phyloP scores from a whole-genome alignment of 495 filamentous ascomycete species.

The Jackrogersella multiformis region DNA sequence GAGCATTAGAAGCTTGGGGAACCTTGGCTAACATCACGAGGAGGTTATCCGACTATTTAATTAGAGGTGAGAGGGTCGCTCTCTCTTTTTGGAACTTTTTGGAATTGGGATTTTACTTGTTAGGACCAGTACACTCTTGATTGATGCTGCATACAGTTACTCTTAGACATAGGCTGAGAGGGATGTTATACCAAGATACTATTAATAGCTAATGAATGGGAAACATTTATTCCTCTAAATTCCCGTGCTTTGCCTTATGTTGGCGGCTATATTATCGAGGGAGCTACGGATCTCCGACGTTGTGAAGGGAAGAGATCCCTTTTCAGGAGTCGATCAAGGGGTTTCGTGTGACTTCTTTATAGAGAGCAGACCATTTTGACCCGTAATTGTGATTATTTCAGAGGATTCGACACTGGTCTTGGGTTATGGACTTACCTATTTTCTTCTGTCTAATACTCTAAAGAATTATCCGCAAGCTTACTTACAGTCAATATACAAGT shows the following conservation, averaged over 20 bases:
- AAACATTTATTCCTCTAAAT: background rate
- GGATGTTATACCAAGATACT: constrained; percentile 8
- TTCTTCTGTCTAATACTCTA: no score
- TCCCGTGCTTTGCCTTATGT: background rate
- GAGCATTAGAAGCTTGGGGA: background rate
- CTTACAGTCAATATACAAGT: no score
- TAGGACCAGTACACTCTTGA: background rate
- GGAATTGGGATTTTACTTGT: constrained; percentile 26
- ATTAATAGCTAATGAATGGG: constrained; percentile 17
- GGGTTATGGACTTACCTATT: no score
- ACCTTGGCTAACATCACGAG: background rate
- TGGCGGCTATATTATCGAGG: background rate
- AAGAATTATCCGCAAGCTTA: no score
- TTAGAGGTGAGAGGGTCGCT: background rate
- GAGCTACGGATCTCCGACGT: no score
- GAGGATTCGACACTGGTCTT: no score
- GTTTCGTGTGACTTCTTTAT: no score
- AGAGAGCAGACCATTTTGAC: no score
- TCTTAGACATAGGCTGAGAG: constrained; percentile 1
- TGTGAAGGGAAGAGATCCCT: no score
- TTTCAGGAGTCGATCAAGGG: no score
- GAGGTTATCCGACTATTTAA: constrained; percentile 29
- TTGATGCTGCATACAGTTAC: constrained; percentile 8
- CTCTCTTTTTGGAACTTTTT: constrained; percentile 25
- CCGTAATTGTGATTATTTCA: no score